Evolutionary conservation across 768 basidiomycete genomes (phyloP), one percentile per base, ranked within the genome.

Genomic region (Steccherinum ochraceum): DNA sequence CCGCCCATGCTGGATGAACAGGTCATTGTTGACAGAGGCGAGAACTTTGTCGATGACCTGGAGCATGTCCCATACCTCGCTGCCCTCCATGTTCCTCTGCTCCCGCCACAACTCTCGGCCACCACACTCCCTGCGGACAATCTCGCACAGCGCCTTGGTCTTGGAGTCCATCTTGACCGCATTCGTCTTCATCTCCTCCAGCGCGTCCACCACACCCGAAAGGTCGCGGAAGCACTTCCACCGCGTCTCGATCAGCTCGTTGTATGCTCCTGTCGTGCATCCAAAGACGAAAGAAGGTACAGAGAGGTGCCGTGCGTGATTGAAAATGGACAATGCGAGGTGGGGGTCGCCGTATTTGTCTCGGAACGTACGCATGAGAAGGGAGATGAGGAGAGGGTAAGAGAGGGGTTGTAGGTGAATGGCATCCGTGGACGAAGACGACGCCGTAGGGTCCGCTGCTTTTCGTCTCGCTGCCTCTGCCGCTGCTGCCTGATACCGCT

Each of bases 191-290:
- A 96, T 94, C 64, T 94, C 93, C 52, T 83, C 76, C 16, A 95
- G 66, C 4, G 84, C 80, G 18, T 79, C 76, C 48, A 78, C 78
- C 0, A 93, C 83, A 23, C 86, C 89, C 43, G 77, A 74, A 27
- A 93, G 68, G 68, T 95, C 91, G n/a, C 79, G 79, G 72, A 94
- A 90, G 50, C 76, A 80, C 5, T 71, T 67, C 94, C 94, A 97
- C 18, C 81, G 80, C n/a, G 88, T 91, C 59, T 80, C 73, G 23
- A 97, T 79, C 18, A 93, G 75, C 63, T 95, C 91, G 65, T 93
- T 92, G 67, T 95, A 96, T 0, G 85, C 87, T 10, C 76, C 76
- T 0, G 93, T 88, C 10, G 89, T 86, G 67, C 94, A 97, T 2
- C 93, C 94, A 59, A 85, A 84, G 24, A 94, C 85, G 65, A 90